Conservation (phyloP, 768 basidiomycete species). For the Podaxis sp. region DNA sequence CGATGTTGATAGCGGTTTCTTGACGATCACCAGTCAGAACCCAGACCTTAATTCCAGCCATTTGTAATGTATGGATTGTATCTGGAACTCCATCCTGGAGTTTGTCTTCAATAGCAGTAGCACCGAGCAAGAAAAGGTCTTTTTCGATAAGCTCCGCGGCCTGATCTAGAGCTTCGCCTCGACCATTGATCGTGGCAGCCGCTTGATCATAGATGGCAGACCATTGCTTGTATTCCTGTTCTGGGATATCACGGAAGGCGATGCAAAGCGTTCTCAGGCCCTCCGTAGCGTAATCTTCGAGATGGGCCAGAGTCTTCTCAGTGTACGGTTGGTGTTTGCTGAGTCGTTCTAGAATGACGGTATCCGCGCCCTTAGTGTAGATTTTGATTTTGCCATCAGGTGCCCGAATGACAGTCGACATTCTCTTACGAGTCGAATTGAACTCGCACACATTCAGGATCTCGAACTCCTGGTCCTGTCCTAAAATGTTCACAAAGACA, state of each 20-base stretch:
- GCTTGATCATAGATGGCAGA: slow-evolving; percentile 84
- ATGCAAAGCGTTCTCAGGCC: slow-evolving; percentile 96
- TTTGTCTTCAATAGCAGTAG: slow-evolving; percentile 98
- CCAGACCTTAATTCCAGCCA: slow-evolving; percentile 99
- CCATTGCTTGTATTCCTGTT: slow-evolving; percentile 92
- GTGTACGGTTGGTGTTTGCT: slow-evolving; percentile 80
- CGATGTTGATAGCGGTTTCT: slow-evolving; percentile 99
- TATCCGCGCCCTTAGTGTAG: slow-evolving; percentile 97
- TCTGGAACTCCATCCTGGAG: slow-evolving; percentile 98
- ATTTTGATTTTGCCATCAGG: slow-evolving; percentile 92
- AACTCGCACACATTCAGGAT: slow-evolving; percentile 98
- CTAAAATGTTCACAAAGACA: slow-evolving; percentile 82
- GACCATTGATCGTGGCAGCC: slow-evolving; percentile 92
- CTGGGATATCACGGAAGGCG: slow-evolving; percentile 89
- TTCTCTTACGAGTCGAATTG: slow-evolving; percentile 95
- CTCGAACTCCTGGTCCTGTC: slow-evolving; percentile 75
- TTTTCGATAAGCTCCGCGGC: slow-evolving; percentile 96
- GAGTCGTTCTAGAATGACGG: slow-evolving; percentile 93
- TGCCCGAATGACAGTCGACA: slow-evolving; percentile 91
- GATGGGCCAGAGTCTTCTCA: slow-evolving; percentile 84
- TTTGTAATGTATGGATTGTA: slow-evolving; percentile 94
- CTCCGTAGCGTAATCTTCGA: slow-evolving; percentile 98
- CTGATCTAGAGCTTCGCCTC: slow-evolving; percentile 90
- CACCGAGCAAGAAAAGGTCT: slow-evolving; percentile 89
- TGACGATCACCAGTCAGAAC: slow-evolving; percentile 97